Evolutionary conservation across 352 stramenopile species (phyloP), one percentile per base, ranked within the genome.

Genomic region (Globisporangium mamillatum): DNA sequence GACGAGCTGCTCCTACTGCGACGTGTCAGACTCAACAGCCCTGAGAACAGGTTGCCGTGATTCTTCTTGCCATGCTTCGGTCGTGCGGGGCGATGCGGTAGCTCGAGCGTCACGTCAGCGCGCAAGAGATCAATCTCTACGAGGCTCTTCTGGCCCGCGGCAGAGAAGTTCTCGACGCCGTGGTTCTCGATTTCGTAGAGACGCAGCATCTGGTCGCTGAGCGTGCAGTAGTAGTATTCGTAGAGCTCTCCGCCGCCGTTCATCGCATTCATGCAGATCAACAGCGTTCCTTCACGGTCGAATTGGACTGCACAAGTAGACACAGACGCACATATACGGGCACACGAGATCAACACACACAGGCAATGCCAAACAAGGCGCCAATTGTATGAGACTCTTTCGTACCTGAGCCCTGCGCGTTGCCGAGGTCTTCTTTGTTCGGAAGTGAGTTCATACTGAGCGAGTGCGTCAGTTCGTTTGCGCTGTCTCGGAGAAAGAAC

Each of bases 401-500:
- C 34, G 24, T 57, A 64, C 60, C 50, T 34, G 38, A 50, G 34
- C 52, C 44, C 69, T 72, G 67, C 61, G 60, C 75, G 62, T 44
- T 77, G 68, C 50, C 70, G 27, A 29, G 7, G 2, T 65, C 79
- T 77, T 67, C 72, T 57, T 38, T 68, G 46, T 29, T 68, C 66
- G 25, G 29, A 8, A 63, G 52, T 61, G 29, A 73, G 36, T 69
- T 29, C 53, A 61, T 72, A 62, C 76, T 88, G 22, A 93, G 58
- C 48, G 67, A 58, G 27, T 80, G 50, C 9, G 82, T 82, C 18
- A 79, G 59, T 12, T 88, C 73, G n/a, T 63, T 88, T n/a, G 80
- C 74, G 22, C 29, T 69, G 67, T 94, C 86, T 8, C 63, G 76
- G 18, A 94, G 68, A 7, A 76, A 76, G 56, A 94, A 80, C 56